Percentiles rank a stretch among this genome's conserved stretches.
These are phyloP conservation scores for Acer campestre DNA, from an alignment of 345 rosid genomes.

Conservation along the genomic window DNA sequence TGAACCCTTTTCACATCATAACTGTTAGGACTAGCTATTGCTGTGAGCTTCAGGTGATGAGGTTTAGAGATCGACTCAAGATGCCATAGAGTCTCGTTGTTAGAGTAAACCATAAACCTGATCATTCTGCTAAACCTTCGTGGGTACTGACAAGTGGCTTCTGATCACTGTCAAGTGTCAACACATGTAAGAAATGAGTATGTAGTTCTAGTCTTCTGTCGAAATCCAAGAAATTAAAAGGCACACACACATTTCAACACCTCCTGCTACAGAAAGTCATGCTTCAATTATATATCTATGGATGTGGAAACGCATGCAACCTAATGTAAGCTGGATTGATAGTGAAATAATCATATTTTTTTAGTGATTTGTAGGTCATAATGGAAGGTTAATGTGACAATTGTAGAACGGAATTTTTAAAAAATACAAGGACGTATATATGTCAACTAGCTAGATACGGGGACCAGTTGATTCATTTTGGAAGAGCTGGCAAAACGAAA, in stretches of 20 bases:
- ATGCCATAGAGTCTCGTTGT: no score
- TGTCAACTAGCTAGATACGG: constrained; percentile 8
- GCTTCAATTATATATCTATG: background rate
- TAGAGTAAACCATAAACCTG: no score
- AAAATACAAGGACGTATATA: background rate
- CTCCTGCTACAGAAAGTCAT: background rate
- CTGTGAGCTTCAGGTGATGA: background rate
- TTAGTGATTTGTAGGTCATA: background rate
- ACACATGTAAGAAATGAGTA: background rate
- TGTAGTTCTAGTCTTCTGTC: constrained; percentile 19
- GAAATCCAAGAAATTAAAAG: constrained; percentile 6
- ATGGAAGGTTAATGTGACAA: background rate
- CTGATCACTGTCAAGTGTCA: background rate
- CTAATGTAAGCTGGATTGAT: background rate
- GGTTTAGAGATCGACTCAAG: background rate
- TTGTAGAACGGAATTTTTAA: background rate
- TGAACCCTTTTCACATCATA: no score
- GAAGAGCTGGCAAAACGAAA: constrained; percentile 18
- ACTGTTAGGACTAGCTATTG: no score
- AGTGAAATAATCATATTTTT: background rate
- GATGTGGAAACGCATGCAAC: background rate
- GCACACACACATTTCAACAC: constrained; percentile 18
- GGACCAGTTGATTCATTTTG: background rate
- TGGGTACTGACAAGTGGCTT: background rate
- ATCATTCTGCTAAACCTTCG: no score